A percentile compares a stretch with the other conserved stretches of the same genome.
Conservation (phyloP, 176 grass and related monocot species). For the Oryza coarctata region DNA sequence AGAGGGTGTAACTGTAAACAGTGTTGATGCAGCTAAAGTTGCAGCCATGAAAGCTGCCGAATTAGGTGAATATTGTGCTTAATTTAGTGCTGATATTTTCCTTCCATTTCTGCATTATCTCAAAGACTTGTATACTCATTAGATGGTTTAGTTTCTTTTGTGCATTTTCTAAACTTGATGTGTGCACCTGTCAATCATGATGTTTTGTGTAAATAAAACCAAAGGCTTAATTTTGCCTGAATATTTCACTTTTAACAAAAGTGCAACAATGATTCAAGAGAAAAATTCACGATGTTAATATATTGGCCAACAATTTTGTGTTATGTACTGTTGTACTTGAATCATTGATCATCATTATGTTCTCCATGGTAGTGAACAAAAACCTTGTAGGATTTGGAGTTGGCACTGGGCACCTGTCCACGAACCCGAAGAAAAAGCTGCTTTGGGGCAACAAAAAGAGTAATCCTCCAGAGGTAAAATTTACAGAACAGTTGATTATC, state of each 20-base stretch:
- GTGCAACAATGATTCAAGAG: background rate
- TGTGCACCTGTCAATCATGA: conserved; percentile 4
- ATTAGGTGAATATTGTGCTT: conserved; percentile 50
- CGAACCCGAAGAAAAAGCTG: conserved; percentile 24
- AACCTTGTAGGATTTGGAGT: conserved; percentile 62
- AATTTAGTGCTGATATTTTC: conserved; percentile 10
- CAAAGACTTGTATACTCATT: background rate
- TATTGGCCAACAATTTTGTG: background rate
- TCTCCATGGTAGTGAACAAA: background rate
- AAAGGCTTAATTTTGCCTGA: conserved; percentile 12
- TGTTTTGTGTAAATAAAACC: conserved; percentile 1
- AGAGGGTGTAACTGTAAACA: conserved; percentile 23
- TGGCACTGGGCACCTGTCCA: conserved; percentile 48
- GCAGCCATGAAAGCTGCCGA: conserved; percentile 92
- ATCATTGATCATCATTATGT: background rate
- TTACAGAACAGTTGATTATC: background rate
- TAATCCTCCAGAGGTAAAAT: conserved; percentile 60
- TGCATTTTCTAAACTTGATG: conserved; percentile 24
- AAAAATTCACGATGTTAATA: background rate
- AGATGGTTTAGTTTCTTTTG: conserved; percentile 22
- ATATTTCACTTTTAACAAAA: background rate
- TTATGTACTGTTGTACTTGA: background rate
- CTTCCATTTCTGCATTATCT: conserved; percentile 10
- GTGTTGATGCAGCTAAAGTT: conserved; percentile 82
- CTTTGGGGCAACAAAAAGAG: conserved; percentile 97